phyloP scores from a whole-genome alignment of 2,329 filamentous ascomycete genomes.

The Fusarium sp. region DNA sequence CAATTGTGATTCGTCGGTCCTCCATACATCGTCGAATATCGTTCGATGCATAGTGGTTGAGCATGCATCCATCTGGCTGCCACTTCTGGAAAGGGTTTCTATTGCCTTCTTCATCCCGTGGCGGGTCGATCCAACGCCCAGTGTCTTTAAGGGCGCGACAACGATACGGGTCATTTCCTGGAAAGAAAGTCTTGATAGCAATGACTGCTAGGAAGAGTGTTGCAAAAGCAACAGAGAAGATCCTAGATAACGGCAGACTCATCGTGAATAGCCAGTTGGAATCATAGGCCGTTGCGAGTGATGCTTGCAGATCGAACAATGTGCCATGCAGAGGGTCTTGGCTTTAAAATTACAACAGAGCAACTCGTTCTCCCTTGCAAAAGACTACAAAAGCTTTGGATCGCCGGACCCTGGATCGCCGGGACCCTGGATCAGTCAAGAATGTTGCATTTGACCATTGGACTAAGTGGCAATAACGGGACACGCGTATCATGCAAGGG shows the following conservation, averaged over 20 bases:
- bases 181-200: neutral
- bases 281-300: neutral
- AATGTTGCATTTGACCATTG: neutral
- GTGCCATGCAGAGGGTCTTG: neutral
- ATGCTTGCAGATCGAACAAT: no score
- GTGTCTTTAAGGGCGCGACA: neutral
- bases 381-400: neutral
- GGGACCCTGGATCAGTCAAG: neutral
- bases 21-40: constrained; percentile 66
- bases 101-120: constrained; percentile 43
- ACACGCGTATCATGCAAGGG: neutral
- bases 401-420: neutral
- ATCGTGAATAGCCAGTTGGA: neutral
- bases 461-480: neutral
- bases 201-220: neutral
- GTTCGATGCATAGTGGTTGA: constrained; percentile 66
- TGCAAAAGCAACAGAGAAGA: neutral
- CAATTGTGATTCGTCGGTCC: constrained; percentile 65
- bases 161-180: neutral
- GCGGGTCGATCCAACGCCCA: constrained; percentile 42
- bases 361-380: neutral
- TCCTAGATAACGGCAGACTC: neutral
- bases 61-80: constrained; percentile 70
- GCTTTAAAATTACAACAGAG: neutral
- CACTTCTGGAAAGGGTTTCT: constrained; percentile 60